These are phyloP conservation scores for Crassisporium funariophilum DNA, from an alignment of 768 basidiomycete species.

Conservation along the genomic window DNA sequence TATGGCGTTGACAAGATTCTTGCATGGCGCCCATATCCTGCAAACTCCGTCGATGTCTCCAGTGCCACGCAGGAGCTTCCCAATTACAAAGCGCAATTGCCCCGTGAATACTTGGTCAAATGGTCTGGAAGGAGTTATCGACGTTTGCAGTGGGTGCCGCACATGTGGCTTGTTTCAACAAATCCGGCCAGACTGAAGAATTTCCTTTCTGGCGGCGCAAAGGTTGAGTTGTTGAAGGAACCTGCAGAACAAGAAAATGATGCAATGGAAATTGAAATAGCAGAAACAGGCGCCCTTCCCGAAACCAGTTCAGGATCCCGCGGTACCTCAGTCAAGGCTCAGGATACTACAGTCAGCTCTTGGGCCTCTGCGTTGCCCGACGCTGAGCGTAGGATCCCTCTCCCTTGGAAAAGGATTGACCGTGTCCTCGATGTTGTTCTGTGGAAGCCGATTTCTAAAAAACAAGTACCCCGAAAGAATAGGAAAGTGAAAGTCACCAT, in stretches of 20 bases:
- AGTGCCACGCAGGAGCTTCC: slow-evolving; percentile 36
- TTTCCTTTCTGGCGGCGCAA: slow-evolving; percentile 71
- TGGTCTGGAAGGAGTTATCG: slow-evolving; percentile 82
- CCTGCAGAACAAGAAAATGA: slow-evolving; percentile 37
- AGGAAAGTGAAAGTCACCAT: slow-evolving; percentile 27
- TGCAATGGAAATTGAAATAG: slow-evolving; percentile 29
- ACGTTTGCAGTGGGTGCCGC: slow-evolving; percentile 86
- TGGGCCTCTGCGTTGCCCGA: slow-evolving; percentile 54
- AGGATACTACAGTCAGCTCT: slow-evolving; percentile 24
- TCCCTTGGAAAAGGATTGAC: slow-evolving; percentile 86
- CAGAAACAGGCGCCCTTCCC: slow-evolving; percentile 30
- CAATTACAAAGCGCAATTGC: slow-evolving; percentile 61
- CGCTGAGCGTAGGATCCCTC: slow-evolving; percentile 75
- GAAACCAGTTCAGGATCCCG: slow-evolving; percentile 44
- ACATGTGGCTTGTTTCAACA: slow-evolving; percentile 85
- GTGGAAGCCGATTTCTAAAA: slow-evolving; percentile 42
- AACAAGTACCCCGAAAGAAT: slow-evolving; percentile 22
- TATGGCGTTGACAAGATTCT: slow-evolving; percentile 81
- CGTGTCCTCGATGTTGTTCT: slow-evolving; percentile 84
- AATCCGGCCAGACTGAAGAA: slow-evolving; percentile 68
- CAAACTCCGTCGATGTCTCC: slow-evolving; percentile 57
- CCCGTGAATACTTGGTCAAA: slow-evolving; percentile 93
- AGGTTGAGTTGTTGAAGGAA: slow-evolving; percentile 62
- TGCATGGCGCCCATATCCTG: slow-evolving; percentile 87
- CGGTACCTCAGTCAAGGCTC: slow-evolving; percentile 35